Conservation (phyloP, 371 early-diverging fungal species). For the Funneliformis caledonium region DNA sequence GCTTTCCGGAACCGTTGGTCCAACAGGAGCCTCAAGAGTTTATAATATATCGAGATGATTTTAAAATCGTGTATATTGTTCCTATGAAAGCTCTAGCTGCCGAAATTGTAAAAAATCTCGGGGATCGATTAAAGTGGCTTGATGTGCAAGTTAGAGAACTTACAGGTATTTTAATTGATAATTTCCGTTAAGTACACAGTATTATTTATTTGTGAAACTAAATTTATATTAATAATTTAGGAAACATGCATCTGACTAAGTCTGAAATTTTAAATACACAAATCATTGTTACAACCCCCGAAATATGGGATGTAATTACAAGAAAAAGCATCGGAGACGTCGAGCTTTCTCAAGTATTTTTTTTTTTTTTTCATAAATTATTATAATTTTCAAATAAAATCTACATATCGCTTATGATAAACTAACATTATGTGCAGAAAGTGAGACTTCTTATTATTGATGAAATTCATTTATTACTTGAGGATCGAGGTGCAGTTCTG, state of each 20-base stretch:
- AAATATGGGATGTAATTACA: slow-evolving; percentile 99
- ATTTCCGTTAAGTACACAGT: neutral
- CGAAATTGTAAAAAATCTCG: slow-evolving; percentile 95
- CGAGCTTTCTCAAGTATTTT: slow-evolving; percentile 80
- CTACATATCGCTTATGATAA: neutral
- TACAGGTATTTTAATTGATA: slow-evolving; percentile 59
- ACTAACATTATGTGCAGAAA: slow-evolving; percentile 46
- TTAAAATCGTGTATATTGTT: slow-evolving; percentile 98
- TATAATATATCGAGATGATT: slow-evolving; percentile 70
- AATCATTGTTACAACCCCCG: slow-evolving; percentile 99
- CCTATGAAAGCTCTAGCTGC: slow-evolving; percentile 99
- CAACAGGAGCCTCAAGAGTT: slow-evolving; percentile 54
- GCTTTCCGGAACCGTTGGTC: slow-evolving; percentile 54
- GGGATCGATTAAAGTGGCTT: slow-evolving; percentile 80
- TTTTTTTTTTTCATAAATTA: neutral
- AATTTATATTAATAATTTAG: slow-evolving; percentile 45
- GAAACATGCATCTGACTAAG: slow-evolving; percentile 97
- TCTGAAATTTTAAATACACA: slow-evolving; percentile 90
- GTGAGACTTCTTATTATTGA: slow-evolving; percentile 96
- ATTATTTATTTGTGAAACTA: neutral
- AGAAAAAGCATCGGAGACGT: slow-evolving; percentile 93
- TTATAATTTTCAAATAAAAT: neutral
- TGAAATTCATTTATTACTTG: slow-evolving; percentile 99
- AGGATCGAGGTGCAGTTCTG: slow-evolving; percentile 98
- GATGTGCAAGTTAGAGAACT: slow-evolving; percentile 90